Evolutionary conservation across 23 red algal genomes (phyloP).

Genomic region (Gracilaria gracilis): DNA sequence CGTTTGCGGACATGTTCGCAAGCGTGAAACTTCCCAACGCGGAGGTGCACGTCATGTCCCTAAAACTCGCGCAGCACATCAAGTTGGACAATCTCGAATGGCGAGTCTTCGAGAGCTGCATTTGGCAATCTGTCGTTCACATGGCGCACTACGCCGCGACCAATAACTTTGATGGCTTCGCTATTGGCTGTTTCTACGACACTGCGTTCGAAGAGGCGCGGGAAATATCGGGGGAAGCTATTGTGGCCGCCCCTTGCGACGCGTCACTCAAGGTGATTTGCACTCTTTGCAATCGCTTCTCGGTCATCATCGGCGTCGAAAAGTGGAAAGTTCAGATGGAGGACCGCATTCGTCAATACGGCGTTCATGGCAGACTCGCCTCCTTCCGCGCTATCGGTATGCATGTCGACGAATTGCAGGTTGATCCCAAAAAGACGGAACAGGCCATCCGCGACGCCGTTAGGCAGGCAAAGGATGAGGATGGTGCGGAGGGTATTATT

Average conservation of each 20-base stretch:
- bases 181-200: not conserved
- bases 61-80: not conserved
- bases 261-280: conserved; percentile 1
- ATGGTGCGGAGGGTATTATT: conserved; percentile 8
- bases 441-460: not conserved
- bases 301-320: not conserved
- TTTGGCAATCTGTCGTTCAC: not conserved
- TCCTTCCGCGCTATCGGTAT: not conserved
- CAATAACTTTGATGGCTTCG: not conserved
- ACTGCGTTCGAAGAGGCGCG: not conserved
- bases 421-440: not conserved
- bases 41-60: conserved; percentile 19
- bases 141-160: not conserved
- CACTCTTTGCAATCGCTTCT: not conserved
- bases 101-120: conserved; percentile 1
- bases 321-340: conserved; percentile 8
- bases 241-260: not conserved
- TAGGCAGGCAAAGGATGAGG: not conserved
- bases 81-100: conserved; percentile 14
- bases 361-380: not conserved
- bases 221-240: not conserved
- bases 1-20: not conserved
- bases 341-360: conserved; percentile 1
- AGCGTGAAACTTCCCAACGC: not conserved
- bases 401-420: conserved; percentile 1